Base-by-base conservation (phyloP, 2,329 filamentous ascomycete species). In the Sclerotinia spermophila region DNA sequence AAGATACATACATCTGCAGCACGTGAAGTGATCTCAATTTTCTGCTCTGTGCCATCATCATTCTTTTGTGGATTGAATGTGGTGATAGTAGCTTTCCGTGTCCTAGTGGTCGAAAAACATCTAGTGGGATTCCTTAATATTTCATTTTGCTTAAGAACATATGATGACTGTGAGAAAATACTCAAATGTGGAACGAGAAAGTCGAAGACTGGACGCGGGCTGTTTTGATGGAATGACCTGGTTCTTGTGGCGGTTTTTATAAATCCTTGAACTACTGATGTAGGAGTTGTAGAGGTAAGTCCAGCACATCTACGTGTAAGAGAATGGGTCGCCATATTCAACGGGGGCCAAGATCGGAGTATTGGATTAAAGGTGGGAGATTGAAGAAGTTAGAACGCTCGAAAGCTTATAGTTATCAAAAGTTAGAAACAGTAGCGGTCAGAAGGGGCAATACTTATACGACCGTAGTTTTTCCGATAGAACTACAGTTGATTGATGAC, bases 11-110 rank as follows among this genome's bases (percentile, higher is more conserved):
- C 92, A 82, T 92, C 88, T 56, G 92, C 90, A 55, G 95, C 95
- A 64, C 94, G 87, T 2, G 92, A 86, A 0, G 94, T 96, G 73
- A 98, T 97, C 68, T 91, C 90, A 35, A 99, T 85, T 76, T 84
- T 83, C 89, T 97, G 93, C 30, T 90, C 87, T n/a, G 93, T 90
- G 38, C 95, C 95, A 69, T 94, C 89, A 44, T 96, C 92, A 79
- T 96, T 92, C 70, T 86, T 86, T 75, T 90, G 89, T 0, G 93
- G 92, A 79, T 98, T 97, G 74, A 84, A 81, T 6, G 89, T 81
- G 56, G 84, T 56, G 30, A 66, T n/a, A 10, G 59, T 69, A 45
- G 45, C 60, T 35, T 66, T 66, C 30, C 45, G 42, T 44, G 27
- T 21, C n/a, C 45, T 42, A 5, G 59, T 75, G 3, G 67, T 72